Evolutionary conservation across 1,284 basidiomycete genomes (phyloP).

Genomic region (Papiliotrema flavescens): DNA sequence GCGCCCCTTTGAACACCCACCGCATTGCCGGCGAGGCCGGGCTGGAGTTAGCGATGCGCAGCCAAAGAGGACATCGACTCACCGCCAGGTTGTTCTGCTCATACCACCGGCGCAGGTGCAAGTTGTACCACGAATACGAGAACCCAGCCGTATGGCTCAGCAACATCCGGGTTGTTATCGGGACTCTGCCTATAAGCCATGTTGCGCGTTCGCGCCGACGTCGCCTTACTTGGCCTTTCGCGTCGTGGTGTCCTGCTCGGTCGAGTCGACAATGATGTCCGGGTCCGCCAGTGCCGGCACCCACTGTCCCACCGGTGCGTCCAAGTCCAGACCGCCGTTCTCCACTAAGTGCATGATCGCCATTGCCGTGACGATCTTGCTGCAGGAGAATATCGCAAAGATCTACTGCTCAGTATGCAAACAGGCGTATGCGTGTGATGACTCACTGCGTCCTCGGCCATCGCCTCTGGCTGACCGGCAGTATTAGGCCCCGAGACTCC

Average conservation of each 20-base stretch:
- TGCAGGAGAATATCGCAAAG: conserved; percentile 25
- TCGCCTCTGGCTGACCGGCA: neutral
- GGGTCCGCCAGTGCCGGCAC: conserved; percentile 6
- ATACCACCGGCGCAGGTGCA: conserved; percentile 17
- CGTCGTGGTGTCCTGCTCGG: neutral
- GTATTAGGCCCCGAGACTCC: conserved; percentile 3
- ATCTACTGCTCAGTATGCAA: conserved; percentile 2
- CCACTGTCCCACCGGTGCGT: conserved; percentile 25
- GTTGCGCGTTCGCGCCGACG: neutral
- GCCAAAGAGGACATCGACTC: neutral
- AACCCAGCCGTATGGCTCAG: conserved; percentile 30
- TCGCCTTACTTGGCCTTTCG: neutral
- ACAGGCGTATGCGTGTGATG: neutral
- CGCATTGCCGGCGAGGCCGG: neutral
- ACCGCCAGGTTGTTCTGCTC: conserved; percentile 12
- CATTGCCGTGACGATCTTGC: conserved; percentile 42
- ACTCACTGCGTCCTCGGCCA: neutral
- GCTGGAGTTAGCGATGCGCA: neutral
- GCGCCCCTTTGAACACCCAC: conserved; percentile 4
- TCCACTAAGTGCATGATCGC: conserved; percentile 41
- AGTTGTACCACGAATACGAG: conserved; percentile 16
- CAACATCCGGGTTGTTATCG: conserved; percentile 31
- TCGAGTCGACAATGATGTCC: conserved; percentile 2
- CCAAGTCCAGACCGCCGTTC: conserved; percentile 27
- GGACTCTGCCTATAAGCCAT: conserved; percentile 6